These are phyloP conservation scores for Prunus yedoensis DNA, from an alignment of 331 rosid species.

Conservation along the genomic window DNA sequence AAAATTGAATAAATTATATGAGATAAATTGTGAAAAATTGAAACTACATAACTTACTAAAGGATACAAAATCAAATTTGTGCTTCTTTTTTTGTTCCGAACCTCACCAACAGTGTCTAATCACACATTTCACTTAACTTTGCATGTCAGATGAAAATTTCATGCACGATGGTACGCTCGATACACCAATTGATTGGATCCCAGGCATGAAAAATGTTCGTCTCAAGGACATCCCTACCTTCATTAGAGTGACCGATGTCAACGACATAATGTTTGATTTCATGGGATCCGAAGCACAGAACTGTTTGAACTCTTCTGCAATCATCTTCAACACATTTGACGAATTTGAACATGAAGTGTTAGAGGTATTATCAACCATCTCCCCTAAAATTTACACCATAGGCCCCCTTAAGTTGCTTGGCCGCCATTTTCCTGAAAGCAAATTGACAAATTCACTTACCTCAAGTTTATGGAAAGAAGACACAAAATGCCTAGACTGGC, in stretches of 20 bases:
- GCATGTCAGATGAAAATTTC: constrained; percentile 24
- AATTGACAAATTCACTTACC: constrained; percentile 2
- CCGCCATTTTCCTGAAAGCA: constrained; percentile 17
- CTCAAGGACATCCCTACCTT: constrained; percentile 58
- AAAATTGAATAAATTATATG: no score
- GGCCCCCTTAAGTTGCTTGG: constrained; percentile 31
- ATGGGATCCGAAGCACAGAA: constrained; percentile 19
- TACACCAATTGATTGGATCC: constrained; percentile 32
- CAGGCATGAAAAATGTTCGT: constrained; percentile 37
- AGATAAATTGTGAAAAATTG: no score
- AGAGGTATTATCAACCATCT: constrained; percentile 19
- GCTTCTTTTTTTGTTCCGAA: no score
- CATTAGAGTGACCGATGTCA: constrained; percentile 29
- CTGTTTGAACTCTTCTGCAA: constrained; percentile 34
- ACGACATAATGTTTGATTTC: constrained; percentile 29
- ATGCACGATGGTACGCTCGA: constrained; percentile 28
- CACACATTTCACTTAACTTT: background rate
- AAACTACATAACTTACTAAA: no score
- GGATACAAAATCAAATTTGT: no score
- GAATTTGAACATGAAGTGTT: constrained; percentile 45
- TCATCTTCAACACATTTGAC: constrained; percentile 50
- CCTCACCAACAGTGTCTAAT: background rate
- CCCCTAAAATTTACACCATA: constrained; percentile 36
- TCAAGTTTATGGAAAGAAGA: constrained; percentile 45
- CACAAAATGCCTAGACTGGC: constrained; percentile 34